Base-by-base conservation (phyloP, 2,329 filamentous ascomycete genomes). In the Fusarium xylarioides region DNA sequence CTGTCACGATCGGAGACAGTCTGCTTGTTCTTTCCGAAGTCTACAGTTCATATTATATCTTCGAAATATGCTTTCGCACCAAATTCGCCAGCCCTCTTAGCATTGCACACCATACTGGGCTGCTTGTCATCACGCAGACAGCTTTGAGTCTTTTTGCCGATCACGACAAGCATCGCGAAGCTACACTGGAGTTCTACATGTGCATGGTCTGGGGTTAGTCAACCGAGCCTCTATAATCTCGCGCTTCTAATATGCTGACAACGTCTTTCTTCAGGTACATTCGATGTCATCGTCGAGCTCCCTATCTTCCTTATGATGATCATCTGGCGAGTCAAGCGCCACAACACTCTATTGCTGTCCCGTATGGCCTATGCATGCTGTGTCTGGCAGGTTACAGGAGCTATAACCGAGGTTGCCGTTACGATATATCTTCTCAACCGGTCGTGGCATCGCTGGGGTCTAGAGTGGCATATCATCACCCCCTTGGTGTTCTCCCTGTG, bases 131-230 rank as follows among this genome's bases (percentile, higher is more conserved):
- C 6, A 53, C 54, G 0, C 65, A 68, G 16, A 68, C 63, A 9
- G 65, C 65, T 0, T 28, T 68, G 14, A 43, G 63, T 16, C 65
- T 68, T 26, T 68, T 68, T 5, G 65, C 65, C 5, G 16, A 68
- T 2, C 42, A 38, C 3, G 8, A 49, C 11, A 68, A 62, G 19
- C 55, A 67, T 11, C 54, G 16, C 9, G 63, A 68, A 30, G 65
- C 65, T 10, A 62, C 65, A 3, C 7, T 62, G 1, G 65, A 68
- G n/a, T 68, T 68, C 23, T 68, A 62, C n/a, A 68, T 68, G 65
- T 68, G 65, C 40, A 68, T 68, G 65, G 55, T 68, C 35, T 68
- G 65, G 65, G 65, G 65, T 68, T 15, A 34, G 62, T 67, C 19
- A 11, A 8, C 12, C 11, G 5, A 8, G 11, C 7, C 8, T 3